Conservation (phyloP, 176 grass and related monocot genomes). For the Triticum aestivum region IWGSC_CS_RefSeq_v2.1 NC_057802.1:554720250-554720749, state of each 20-base stretch:
- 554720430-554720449: background rate
- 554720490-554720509: background rate
- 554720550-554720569: background rate
- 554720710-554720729: too few relatives aligned
- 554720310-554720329: background rate
- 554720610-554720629: too few relatives aligned
- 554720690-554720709: too few relatives aligned
- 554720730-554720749: too few relatives aligned
- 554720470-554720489: background rate
- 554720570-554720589: background rate
- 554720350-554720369: constrained; percentile 6
- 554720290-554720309: background rate
- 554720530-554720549: background rate
- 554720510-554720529: background rate
- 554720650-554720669: too few relatives aligned
- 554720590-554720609: too few relatives aligned
- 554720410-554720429: background rate
- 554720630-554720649: too few relatives aligned
- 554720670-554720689: too few relatives aligned
- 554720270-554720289: background rate
- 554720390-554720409: background rate
- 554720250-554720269: too few relatives aligned
- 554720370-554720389: constrained; percentile 25
- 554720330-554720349: constrained; percentile 2
- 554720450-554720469: background rate